Percentiles rank a stretch among this genome's conserved stretches.
phyloP scores from a whole-genome alignment of 345 rosid genomes.

The Murraya koenigii region DNA sequence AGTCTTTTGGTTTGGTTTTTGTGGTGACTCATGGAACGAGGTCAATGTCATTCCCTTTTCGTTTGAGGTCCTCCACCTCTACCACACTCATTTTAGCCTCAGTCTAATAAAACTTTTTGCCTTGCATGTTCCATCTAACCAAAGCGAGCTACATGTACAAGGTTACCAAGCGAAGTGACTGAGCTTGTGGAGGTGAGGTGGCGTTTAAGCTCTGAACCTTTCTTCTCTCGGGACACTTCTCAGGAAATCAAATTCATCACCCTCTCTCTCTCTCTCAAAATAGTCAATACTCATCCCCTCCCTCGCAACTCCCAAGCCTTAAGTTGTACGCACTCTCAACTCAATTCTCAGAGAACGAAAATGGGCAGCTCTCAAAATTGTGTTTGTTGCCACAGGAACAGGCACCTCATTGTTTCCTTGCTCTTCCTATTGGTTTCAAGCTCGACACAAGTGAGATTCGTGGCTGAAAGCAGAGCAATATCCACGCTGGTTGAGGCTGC shows the following conservation, averaged over 20 bases:
- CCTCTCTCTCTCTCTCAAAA: conserved; percentile 1
- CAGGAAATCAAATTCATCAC: conserved; percentile 26
- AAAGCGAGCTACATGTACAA: neutral
- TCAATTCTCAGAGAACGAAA: conserved; percentile 2
- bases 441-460: conserved; percentile 26
- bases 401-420: conserved; percentile 25
- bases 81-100: conserved; percentile 7
- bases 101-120: conserved; percentile 23
- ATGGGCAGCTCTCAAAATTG: conserved; percentile 35
- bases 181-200: neutral
- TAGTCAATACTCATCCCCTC: neutral
- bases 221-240: conserved; percentile 18
- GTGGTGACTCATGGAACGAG: conserved; percentile 39
- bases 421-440: conserved; percentile 36
- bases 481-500: conserved; percentile 28
- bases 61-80: conserved; percentile 26
- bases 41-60: conserved; percentile 37
- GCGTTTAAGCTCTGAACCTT: conserved; percentile 26
- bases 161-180: neutral
- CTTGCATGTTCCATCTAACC: conserved; percentile 26
- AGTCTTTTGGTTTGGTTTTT: neutral
- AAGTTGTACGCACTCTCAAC: neutral
- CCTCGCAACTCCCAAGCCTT: conserved; percentile 4
- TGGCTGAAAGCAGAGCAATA: conserved; percentile 35
- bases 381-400: conserved; percentile 24